Base-by-base conservation (phyloP, 202 grass and related monocot species). In the Digitaria exilis region DNA sequence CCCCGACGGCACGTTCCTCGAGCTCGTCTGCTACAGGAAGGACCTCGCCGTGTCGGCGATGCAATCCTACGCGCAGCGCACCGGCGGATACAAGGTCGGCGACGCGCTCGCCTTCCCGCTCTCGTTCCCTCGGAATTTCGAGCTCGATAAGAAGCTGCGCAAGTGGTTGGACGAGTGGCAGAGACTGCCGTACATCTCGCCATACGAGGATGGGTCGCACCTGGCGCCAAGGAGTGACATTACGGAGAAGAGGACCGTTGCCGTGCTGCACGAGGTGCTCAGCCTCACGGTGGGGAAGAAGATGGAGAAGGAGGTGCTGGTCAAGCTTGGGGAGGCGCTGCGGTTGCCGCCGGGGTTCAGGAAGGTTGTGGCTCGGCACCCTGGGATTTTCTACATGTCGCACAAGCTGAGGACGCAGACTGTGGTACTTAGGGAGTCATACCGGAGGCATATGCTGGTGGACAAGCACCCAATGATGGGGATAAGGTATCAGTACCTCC, bases 161-260 rank as follows among this genome's bases (percentile, higher is more conserved):
- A 90, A 86, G 64, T 95, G 92, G 92, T 49, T 98, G 26, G 92
- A 98, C 63, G 85, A 95, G 10, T 98, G 92, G 92, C 96, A 98
- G 85, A 92, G 69, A 72, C 77, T 98, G 21, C 91, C 91, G 1
- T 98, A 95, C 77, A 82, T 95, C 69, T 98, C 91, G 21, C 92
- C 96, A 0, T 98, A 98, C 10, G 91, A 98, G 75, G 86, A 92
- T 1, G 90, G 87, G 9, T 82, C 92, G 0, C 90, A 97, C 75
- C 59, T 95, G 28, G 69, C 82, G 7, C 88, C 84, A 0, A 93
- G 84, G 80, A 98, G 90, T 18, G 95, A 95, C 57, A 59, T 98
- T 64, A 85, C 91, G 1, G 89, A 95, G 83, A 98, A 98, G 84
- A 93, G 92, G 89, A 91, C 86, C 1, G 93, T 93, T 52, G 90